phyloP scores from a whole-genome alignment of 2,329 filamentous ascomycete species.

The Aaosphaeria arxii region DNA sequence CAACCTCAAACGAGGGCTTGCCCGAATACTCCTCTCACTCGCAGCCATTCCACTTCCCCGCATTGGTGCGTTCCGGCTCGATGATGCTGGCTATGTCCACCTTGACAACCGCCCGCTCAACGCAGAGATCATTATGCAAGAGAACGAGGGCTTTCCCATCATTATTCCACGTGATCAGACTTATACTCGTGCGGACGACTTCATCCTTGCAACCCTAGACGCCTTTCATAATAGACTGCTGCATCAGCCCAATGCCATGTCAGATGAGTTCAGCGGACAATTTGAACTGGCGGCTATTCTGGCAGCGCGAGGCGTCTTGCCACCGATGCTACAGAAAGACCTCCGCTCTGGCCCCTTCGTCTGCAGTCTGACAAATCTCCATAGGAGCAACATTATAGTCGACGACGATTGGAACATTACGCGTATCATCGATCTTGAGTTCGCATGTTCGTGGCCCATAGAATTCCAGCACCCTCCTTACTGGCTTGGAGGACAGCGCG shows the following conservation, averaged over 20 bases:
- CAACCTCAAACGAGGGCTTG: background rate
- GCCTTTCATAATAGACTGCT: background rate
- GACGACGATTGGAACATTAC: conserved; percentile 37
- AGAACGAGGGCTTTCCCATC: background rate
- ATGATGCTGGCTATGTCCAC: conserved; percentile 29
- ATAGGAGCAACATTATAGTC: conserved; percentile 37
- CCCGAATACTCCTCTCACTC: conserved; percentile 17
- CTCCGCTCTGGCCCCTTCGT: background rate
- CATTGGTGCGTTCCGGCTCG: conserved; percentile 19
- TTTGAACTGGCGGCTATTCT: background rate
- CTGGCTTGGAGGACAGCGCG: conserved; percentile 25
- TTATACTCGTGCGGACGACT: background rate
- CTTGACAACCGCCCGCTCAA: conserved; percentile 31
- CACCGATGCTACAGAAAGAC: background rate
- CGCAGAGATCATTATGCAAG: background rate
- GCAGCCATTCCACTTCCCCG: conserved; percentile 12
- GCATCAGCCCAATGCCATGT: background rate
- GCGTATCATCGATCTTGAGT: conserved; percentile 35
- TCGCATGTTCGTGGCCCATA: conserved; percentile 29
- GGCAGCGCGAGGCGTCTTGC: background rate
- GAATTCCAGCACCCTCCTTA: conserved; percentile 28
- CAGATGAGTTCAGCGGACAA: background rate
- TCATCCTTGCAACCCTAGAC: background rate
- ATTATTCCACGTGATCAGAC: background rate
- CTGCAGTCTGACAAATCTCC: conserved; percentile 30